A percentile compares a stretch with the other conserved stretches of the same genome.
phyloP scores from a whole-genome alignment of 768 basidiomycete species.

The Kwoniella sp. region DNA sequence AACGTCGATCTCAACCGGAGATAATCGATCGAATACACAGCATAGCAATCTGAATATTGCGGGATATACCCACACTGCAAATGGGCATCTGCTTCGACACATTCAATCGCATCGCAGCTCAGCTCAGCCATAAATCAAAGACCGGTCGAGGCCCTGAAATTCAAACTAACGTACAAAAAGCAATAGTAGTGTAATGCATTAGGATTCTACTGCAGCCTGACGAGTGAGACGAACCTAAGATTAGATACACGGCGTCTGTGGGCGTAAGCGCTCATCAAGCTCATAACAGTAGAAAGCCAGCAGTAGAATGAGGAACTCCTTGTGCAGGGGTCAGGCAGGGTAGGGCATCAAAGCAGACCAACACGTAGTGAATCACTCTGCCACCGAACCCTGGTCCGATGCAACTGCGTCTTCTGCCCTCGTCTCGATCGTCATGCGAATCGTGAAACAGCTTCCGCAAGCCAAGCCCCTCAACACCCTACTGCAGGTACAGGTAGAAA shows the following conservation, averaged over 20 bases:
- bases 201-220: too few species aligned
- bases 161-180: neutral
- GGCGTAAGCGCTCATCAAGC: too few species aligned
- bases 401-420: neutral
- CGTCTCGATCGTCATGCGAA: neutral
- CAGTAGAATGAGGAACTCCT: too few species aligned
- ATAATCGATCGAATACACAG: neutral
- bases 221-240: neutral
- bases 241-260: slow-evolving; percentile 5
- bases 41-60: neutral
- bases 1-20: neutral
- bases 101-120: neutral
- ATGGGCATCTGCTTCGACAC: neutral
- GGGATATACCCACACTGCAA: neutral
- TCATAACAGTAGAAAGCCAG: too few species aligned
- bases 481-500: too few species aligned
- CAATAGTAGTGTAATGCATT: too few species aligned
- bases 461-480: neutral
- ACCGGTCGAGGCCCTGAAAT: neutral
- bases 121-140: neutral
- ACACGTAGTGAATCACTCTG: too few species aligned
- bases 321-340: too few species aligned
- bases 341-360: too few species aligned
- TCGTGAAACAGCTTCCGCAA: neutral
- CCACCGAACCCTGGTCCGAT: neutral